Conservation (phyloP, 768 basidiomycete genomes). For the Heimioporus sp. region DNA sequence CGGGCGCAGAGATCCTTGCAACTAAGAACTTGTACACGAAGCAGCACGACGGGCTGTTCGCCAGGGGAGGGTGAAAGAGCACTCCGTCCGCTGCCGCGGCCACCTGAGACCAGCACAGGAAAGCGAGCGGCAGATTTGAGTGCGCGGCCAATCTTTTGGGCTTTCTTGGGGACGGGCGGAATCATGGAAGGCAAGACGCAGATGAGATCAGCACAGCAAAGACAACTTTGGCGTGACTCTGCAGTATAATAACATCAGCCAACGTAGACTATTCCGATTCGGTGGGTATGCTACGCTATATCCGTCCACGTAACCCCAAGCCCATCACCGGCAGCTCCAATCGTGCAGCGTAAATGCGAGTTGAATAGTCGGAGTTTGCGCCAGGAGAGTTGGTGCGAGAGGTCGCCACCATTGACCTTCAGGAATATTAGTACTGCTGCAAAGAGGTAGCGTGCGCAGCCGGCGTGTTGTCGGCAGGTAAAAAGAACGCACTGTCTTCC, state of each 20-base stretch:
- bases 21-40: conserved; percentile 66
- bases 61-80: conserved; percentile 48
- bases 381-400: too few species aligned
- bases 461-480: too few species aligned
- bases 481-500: neutral
- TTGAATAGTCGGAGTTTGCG: too few species aligned
- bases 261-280: too few species aligned
- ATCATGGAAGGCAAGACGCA: conserved; percentile 14
- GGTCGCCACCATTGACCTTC: too few species aligned
- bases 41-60: conserved; percentile 63
- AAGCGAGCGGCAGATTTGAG: conserved; percentile 59
- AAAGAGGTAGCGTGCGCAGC: too few species aligned
- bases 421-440: too few species aligned
- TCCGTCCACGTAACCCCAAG: too few species aligned
- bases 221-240: neutral
- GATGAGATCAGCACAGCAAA: conserved; percentile 10
- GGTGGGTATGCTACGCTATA: neutral
- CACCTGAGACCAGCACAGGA: conserved; percentile 45
- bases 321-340: too few species aligned
- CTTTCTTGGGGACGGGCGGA: conserved; percentile 39
- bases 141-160: conserved; percentile 54
- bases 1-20: conserved; percentile 62
- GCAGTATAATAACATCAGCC: too few species aligned
- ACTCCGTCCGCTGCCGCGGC: conserved; percentile 37
- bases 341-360: too few species aligned